A percentile compares a stretch with the other conserved stretches of the same genome.
These are phyloP conservation scores for Neonectria neomacrospora DNA, from an alignment of 2,329 filamentous ascomycete species.

Conservation along the genomic window DNA sequence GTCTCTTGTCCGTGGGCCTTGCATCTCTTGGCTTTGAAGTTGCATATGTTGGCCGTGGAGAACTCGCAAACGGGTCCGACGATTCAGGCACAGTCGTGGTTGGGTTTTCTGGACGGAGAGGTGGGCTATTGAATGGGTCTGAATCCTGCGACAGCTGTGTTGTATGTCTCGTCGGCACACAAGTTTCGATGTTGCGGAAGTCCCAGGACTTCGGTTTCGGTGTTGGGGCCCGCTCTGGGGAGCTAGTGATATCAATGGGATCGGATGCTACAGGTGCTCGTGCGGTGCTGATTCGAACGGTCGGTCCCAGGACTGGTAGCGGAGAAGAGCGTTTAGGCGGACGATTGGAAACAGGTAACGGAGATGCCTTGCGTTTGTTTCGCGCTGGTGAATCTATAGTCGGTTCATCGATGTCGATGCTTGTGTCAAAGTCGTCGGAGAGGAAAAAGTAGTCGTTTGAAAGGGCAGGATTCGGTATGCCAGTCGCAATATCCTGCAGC, in stretches of 20 bases:
- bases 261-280: constrained; percentile 29
- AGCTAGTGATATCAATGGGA: constrained; percentile 53
- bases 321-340: constrained; percentile 34
- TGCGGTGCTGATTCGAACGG: not conserved
- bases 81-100: constrained; percentile 19
- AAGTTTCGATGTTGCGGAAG: not conserved
- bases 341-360: constrained; percentile 16
- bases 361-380: constrained; percentile 47
- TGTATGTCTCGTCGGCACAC: not conserved
- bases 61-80: constrained; percentile 40
- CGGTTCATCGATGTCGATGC: constrained; percentile 50
- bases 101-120: constrained; percentile 24
- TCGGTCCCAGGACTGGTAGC: not conserved
- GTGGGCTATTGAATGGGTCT: constrained; percentile 53
- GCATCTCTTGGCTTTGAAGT: not conserved
- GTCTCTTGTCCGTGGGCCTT: constrained; percentile 1
- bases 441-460: constrained; percentile 33
- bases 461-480: not conserved
- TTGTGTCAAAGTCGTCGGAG: constrained; percentile 56
- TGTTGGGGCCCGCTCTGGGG: constrained; percentile 37
- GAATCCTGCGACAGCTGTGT: constrained; percentile 31
- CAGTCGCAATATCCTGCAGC: not conserved
- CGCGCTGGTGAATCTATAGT: constrained; percentile 35
- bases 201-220: not conserved
- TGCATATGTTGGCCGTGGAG: constrained; percentile 18